A percentile compares a stretch with the other conserved stretches of the same genome.
These are phyloP conservation scores for Penicillium sp. DNA, from an alignment of 2,329 filamentous ascomycete genomes.

Conservation along the genomic window DNA sequence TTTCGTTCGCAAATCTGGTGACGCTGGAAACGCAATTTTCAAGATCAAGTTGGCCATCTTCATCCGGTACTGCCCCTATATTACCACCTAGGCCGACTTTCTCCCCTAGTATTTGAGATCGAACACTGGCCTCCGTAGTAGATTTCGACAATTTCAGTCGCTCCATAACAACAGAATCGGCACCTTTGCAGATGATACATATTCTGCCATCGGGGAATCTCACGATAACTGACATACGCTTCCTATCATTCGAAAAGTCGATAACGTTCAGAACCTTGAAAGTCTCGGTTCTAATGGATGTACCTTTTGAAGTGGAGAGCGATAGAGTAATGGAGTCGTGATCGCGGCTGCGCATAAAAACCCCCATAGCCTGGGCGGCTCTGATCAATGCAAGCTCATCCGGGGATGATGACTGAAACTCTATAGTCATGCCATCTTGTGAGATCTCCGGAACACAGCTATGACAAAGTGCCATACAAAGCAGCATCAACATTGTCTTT, in stretches of 20 bases:
- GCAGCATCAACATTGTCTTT: slow-evolving; percentile 18
- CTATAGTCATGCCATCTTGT: slow-evolving; percentile 53
- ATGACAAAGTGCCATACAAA: slow-evolving; percentile 65
- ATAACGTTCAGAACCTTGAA: slow-evolving; percentile 75
- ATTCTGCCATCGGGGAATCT: slow-evolving; percentile 70
- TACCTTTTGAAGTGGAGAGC: not conserved
- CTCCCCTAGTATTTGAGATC: slow-evolving; percentile 41
- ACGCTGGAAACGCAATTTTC: slow-evolving; percentile 54
- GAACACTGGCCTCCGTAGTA: not conserved
- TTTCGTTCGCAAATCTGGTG: slow-evolving; percentile 76
- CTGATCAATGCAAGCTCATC: slow-evolving; percentile 75
- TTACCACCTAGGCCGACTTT: too few species aligned
- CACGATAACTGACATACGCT: slow-evolving; percentile 76
- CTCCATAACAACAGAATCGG: slow-evolving; percentile 69
- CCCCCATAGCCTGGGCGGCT: slow-evolving; percentile 56
- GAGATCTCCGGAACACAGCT: slow-evolving; percentile 71
- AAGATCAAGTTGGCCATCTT: slow-evolving; percentile 68
- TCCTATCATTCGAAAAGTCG: slow-evolving; percentile 76
- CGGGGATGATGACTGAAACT: slow-evolving; percentile 74
- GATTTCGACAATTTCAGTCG: slow-evolving; percentile 31
- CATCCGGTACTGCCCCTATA: slow-evolving; percentile 49
- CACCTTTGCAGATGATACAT: slow-evolving; percentile 75
- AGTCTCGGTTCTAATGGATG: slow-evolving; percentile 42
- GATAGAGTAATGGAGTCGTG: not conserved
- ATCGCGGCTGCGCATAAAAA: not conserved